A percentile compares a stretch with the other conserved stretches of the same genome.
phyloP scores from a whole-genome alignment of 2,329 filamentous ascomycete genomes.

The Apiospora arundinis region DNA sequence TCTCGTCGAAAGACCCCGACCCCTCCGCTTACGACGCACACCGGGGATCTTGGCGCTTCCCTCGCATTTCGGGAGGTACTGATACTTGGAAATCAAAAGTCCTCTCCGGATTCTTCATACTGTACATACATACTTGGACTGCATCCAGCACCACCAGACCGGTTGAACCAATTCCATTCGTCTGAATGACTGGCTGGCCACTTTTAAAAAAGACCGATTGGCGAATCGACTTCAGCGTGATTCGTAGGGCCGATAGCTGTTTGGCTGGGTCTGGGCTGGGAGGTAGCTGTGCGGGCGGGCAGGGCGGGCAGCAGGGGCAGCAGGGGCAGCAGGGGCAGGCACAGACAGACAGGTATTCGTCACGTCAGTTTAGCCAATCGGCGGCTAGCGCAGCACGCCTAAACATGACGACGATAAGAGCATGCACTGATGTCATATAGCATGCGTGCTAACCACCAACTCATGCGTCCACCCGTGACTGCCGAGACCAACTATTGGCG shows the following conservation, averaged over 20 bases:
- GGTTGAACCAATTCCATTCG: too few relatives aligned
- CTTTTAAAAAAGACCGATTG: constrained; percentile 14
- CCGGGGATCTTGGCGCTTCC: neutral
- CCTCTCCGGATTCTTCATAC: neutral
- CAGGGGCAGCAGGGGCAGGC: too few relatives aligned
- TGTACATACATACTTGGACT: neutral
- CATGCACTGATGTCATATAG: neutral
- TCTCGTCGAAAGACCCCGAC: neutral
- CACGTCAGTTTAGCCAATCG: constrained; percentile 14
- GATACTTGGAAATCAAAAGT: neutral
- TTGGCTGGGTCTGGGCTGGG: too few relatives aligned
- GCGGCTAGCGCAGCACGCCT: neutral
- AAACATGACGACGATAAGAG: constrained; percentile 6
- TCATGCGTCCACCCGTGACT: neutral
- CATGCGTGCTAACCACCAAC: neutral
- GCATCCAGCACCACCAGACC: neutral
- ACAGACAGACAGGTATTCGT: neutral
- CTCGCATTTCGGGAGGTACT: neutral
- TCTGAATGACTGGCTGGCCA: neutral
- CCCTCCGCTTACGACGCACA: neutral
- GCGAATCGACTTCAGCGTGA: neutral
- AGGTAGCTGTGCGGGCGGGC: neutral
- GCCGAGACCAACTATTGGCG: neutral
- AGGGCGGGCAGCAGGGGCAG: too few relatives aligned
- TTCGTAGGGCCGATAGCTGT: neutral